phyloP scores from a whole-genome alignment of 164 flowering plant species.

The Berberis thunbergii region DNA sequence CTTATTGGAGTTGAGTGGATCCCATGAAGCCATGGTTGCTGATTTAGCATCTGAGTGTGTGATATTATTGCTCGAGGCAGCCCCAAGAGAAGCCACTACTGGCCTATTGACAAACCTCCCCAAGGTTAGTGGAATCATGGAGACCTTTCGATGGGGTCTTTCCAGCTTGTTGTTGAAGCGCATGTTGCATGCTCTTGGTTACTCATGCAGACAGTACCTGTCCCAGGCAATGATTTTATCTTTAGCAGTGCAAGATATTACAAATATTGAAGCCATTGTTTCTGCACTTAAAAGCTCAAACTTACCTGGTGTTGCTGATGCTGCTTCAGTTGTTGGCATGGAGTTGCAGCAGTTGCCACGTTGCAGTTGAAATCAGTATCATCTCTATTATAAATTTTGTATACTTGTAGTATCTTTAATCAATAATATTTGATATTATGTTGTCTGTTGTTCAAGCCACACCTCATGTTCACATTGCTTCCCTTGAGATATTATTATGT shows the following conservation, averaged over 20 bases:
- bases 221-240: slow-evolving; percentile 83
- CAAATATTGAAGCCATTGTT: slow-evolving; percentile 53
- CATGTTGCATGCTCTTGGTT: slow-evolving; percentile 69
- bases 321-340: slow-evolving; percentile 44
- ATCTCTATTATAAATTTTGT: not conserved
- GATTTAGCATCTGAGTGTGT: slow-evolving; percentile 90
- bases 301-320: slow-evolving; percentile 32
- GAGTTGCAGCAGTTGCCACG: slow-evolving; percentile 83
- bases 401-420: not conserved
- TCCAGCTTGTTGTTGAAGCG: slow-evolving; percentile 41
- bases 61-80: slow-evolving; percentile 58
- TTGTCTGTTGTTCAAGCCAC: too few species aligned
- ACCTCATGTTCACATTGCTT: too few species aligned
- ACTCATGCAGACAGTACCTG: slow-evolving; percentile 64
- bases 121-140: slow-evolving; percentile 54
- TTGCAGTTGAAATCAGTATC: slow-evolving; percentile 25
- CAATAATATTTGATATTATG: too few species aligned
- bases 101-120: slow-evolving; percentile 68
- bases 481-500: too few species aligned
- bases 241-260: slow-evolving; percentile 44
- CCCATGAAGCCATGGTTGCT: slow-evolving; percentile 32
- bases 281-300: slow-evolving; percentile 44
- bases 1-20: slow-evolving; percentile 53
- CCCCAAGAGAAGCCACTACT: slow-evolving; percentile 82
- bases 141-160: slow-evolving; percentile 29